Evolutionary conservation across 148 eudicot genomes (phyloP).

Genomic region (Polygonum maritimum): DNA sequence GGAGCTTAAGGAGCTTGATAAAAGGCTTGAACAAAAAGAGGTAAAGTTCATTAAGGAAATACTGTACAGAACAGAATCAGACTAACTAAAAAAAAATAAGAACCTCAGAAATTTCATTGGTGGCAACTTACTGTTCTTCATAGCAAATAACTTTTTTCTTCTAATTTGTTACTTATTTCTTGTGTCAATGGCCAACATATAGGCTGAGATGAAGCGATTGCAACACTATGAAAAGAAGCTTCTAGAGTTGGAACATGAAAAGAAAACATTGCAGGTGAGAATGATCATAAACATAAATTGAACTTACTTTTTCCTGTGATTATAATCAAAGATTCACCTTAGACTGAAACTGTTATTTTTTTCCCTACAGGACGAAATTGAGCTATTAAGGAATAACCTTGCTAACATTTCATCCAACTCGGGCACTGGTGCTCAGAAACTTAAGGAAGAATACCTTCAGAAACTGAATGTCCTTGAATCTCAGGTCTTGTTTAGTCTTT

Average conservation of each 20-base stretch:
- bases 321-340: not conserved
- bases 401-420: conserved; percentile 56
- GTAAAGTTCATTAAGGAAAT: conserved; percentile 23
- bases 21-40: conserved; percentile 85
- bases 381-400: conserved; percentile 66
- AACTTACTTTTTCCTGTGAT: not conserved
- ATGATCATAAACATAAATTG: not conserved
- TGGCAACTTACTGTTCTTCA: not conserved
- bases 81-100: not conserved
- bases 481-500: conserved; percentile 38
- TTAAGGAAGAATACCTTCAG: conserved; percentile 91
- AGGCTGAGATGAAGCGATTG: conserved; percentile 97
- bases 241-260: conserved; percentile 81
- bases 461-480: conserved; percentile 76
- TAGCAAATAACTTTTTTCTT: not conserved
- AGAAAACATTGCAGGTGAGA: conserved; percentile 67
- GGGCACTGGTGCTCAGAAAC: conserved; percentile 74
- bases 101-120: not conserved
- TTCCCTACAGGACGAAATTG: conserved; percentile 73
- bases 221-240: conserved; percentile 94
- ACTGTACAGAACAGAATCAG: too few relatives aligned
- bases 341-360: not conserved
- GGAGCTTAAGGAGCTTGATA: conserved; percentile 85
- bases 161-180: not conserved
- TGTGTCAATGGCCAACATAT: not conserved